Evolutionary conservation across 2,329 filamentous ascomycete genomes (phyloP).

Genomic region (Fusarium ramigenum): DNA sequence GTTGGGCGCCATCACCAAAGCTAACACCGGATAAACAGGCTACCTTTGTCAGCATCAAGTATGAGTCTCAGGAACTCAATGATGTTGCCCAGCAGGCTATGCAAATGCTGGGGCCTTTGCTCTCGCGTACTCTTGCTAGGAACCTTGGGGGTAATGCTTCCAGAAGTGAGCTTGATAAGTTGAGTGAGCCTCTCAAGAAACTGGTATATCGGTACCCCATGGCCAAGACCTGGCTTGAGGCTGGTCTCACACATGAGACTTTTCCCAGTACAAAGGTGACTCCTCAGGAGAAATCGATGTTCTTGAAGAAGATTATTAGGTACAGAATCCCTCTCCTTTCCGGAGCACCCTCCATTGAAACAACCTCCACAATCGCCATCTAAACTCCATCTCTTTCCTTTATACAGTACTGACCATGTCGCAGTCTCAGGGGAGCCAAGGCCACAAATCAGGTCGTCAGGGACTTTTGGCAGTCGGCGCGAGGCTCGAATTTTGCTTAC

Average conservation of each 20-base stretch:
- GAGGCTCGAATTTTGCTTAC: conserved; percentile 70
- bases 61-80: conserved; percentile 54
- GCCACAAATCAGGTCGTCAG: conserved; percentile 73
- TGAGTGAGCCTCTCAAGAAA: conserved; percentile 77
- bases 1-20: no score
- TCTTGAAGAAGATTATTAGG: conserved; percentile 73
- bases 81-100: conserved; percentile 60
- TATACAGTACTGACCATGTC: background rate
- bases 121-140: conserved; percentile 68
- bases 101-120: conserved; percentile 66
- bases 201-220: conserved; percentile 65
- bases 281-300: conserved; percentile 67
- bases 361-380: background rate
- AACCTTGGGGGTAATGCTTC: conserved; percentile 75
- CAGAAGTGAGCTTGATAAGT: conserved; percentile 76
- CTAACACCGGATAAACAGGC: conserved; percentile 50
- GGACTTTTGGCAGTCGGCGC: conserved; percentile 77
- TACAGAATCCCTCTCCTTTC: conserved; percentile 42
- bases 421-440: conserved; percentile 69
- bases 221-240: conserved; percentile 70
- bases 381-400: background rate
- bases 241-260: conserved; percentile 62
- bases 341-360: no score
- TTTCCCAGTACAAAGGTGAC: conserved; percentile 70
- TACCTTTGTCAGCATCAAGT: conserved; percentile 60